phyloP scores from a whole-genome alignment of 2,329 filamentous ascomycete species.

The Chaetomiaceae sp. region DNA sequence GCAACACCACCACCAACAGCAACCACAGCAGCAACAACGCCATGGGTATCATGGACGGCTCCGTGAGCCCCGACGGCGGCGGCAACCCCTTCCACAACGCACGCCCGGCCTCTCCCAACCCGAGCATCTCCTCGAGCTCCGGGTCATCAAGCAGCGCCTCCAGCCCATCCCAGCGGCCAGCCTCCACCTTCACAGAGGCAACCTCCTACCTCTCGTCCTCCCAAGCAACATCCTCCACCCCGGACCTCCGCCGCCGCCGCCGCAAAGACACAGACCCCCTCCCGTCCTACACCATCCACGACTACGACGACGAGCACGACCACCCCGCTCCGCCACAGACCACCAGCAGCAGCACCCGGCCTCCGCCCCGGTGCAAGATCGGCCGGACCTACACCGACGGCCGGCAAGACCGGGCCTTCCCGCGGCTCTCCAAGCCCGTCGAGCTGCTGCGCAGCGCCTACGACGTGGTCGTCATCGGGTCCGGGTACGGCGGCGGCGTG shows the following conservation, averaged over 20 bases:
- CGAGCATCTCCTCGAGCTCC: conserved; percentile 4
- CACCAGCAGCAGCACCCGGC: not conserved
- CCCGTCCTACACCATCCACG: conserved; percentile 29
- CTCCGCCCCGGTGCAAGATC: no score
- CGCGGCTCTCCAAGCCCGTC: conserved; percentile 53
- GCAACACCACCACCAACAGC: no score
- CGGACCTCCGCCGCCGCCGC: not conserved
- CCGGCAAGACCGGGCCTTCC: conserved; percentile 35
- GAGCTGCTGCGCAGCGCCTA: conserved; percentile 55
- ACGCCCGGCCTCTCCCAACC: conserved; percentile 8
- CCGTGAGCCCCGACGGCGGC: no score
- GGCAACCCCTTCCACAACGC: not conserved
- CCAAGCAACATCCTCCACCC: conserved; percentile 2
- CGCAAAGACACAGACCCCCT: conserved; percentile 28
- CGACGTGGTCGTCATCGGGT: conserved; percentile 64
- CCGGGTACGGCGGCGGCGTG: conserved; percentile 64
- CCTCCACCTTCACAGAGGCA: conserved; percentile 2
- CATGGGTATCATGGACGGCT: conserved; percentile 8
- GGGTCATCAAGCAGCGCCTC: not conserved
- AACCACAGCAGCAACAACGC: conserved; percentile 7
- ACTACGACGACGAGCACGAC: conserved; percentile 27
- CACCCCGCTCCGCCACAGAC: conserved; percentile 25
- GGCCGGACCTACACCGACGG: conserved; percentile 30
- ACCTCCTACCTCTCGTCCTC: conserved; percentile 10
- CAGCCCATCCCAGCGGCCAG: not conserved